phyloP scores from a whole-genome alignment of 768 basidiomycete species.

The Agaricus subrufescens region DNA sequence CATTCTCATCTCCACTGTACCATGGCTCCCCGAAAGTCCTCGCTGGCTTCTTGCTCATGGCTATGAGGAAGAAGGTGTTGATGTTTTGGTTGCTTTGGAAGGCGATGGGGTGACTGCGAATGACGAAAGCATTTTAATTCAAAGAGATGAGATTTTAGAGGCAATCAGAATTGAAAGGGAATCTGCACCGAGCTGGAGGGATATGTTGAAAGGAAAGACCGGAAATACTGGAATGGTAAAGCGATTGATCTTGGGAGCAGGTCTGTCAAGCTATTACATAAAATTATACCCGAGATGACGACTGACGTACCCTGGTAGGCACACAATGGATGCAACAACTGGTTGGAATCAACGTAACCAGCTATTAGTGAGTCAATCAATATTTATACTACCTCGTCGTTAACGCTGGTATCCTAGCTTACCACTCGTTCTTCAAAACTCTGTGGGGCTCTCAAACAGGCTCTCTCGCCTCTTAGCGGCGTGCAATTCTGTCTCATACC shows the following conservation, averaged over 20 bases:
- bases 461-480: constrained; percentile 43
- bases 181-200: constrained; percentile 34
- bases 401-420: constrained; percentile 22
- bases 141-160: constrained; percentile 37
- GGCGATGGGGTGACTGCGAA: constrained; percentile 28
- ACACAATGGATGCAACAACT: constrained; percentile 52
- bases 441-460: constrained; percentile 46
- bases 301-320: constrained; percentile 19
- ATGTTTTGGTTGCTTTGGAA: constrained; percentile 38
- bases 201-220: constrained; percentile 34
- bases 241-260: constrained; percentile 37
- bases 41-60: constrained; percentile 47
- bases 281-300: not conserved
- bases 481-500: constrained; percentile 48
- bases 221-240: constrained; percentile 43
- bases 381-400: not conserved
- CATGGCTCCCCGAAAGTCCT: constrained; percentile 46
- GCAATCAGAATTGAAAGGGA: constrained; percentile 40
- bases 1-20: constrained; percentile 37
- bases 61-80: constrained; percentile 33
- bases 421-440: constrained; percentile 45
- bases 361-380: constrained; percentile 36
- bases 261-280: constrained; percentile 16
- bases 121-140: constrained; percentile 32
- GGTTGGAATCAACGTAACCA: constrained; percentile 47